Base-by-base conservation (phyloP, 306 rosid species). In the Ammopiptanthus mongolicus region DNA sequence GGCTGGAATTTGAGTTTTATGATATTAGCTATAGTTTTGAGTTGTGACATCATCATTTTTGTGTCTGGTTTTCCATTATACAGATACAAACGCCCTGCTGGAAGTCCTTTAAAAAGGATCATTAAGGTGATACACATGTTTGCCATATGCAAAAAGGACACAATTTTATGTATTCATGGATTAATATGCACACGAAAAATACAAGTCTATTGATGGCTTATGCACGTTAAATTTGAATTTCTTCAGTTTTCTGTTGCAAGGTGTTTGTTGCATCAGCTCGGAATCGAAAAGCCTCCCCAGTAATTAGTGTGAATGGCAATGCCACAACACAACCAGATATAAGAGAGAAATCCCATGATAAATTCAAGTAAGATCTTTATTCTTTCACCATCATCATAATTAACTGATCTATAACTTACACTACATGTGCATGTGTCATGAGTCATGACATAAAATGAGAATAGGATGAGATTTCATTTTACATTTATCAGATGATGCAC, bases 1-100 rank as follows among this genome's bases (percentile, higher is more conserved):
- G 89, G 84, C 5, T 79, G 85, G 85, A 82, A 62, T 36, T 56
- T 64, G 73, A 76, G 74, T 51, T 80, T 82, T 15, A 28, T 28
- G 8, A 56, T 82, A 36, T 52, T 82, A 13, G 34, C 62, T n/a
- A 1, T 73, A 2, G 76, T 57, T 63, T 46, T 73, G 69, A 17
- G 73, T 57, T 25, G 69, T 44, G 61, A 74, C 8, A 52, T 76
- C 13, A 11, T 62, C 64, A 42, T 59, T 68, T 86, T 82, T 55
- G 41, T n/a, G 2, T 11, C 74, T 31, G 85, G 79, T 2, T 73
- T 57, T 51, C 55, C 76, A 8, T 39, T 80, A 5, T 86, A 68
- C 42, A 71, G 77, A 41, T 57, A 62, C 74, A 80, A 76, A 80
- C 29, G 12, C 7, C 87, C 89, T 7, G 3, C 81, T 2, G 69